Percentiles rank a stretch among this genome's conserved stretches.
phyloP scores from a whole-genome alignment of 441 rosid species.

The Erodium moschatum region DNA sequence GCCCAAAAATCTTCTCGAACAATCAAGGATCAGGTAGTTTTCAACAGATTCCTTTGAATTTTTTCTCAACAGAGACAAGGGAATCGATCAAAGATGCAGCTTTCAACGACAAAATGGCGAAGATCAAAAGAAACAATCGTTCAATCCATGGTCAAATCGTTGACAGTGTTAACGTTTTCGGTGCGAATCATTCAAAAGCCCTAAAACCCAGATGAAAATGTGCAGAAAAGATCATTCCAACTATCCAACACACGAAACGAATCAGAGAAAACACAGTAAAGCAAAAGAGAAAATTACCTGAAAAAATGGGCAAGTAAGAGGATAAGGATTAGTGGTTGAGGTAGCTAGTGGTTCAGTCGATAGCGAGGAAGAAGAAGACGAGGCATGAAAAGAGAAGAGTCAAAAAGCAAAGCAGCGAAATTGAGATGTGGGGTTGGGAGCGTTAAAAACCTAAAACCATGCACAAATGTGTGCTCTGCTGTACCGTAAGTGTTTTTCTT shows the following conservation, averaged over 20 bases:
- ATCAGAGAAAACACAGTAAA: neutral
- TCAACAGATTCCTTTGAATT: neutral
- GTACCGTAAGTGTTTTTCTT: neutral
- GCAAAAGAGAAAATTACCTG: neutral
- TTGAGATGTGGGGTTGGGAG: neutral
- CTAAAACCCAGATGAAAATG: neutral
- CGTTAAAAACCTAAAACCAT: constrained; percentile 3
- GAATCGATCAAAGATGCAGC: too few relatives aligned
- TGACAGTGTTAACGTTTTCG: neutral
- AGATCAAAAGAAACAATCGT: neutral
- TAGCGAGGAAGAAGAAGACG: neutral
- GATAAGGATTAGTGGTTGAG: neutral
- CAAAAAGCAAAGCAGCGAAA: neutral
- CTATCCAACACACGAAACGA: neutral
- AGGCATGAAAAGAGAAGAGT: neutral
- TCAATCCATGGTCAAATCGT: too few relatives aligned
- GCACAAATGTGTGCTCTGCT: constrained; percentile 1
- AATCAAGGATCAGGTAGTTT: neutral
- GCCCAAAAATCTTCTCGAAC: neutral
- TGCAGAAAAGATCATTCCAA: neutral
- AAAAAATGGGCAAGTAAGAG: neutral
- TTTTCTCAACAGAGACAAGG: too few relatives aligned
- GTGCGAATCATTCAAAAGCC: neutral
- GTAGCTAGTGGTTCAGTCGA: neutral
- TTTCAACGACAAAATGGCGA: neutral